Percentiles rank a stretch among this genome's conserved stretches.
phyloP scores from a whole-genome alignment of 106 monocot species.

The Amphibolis antarctica region DNA sequence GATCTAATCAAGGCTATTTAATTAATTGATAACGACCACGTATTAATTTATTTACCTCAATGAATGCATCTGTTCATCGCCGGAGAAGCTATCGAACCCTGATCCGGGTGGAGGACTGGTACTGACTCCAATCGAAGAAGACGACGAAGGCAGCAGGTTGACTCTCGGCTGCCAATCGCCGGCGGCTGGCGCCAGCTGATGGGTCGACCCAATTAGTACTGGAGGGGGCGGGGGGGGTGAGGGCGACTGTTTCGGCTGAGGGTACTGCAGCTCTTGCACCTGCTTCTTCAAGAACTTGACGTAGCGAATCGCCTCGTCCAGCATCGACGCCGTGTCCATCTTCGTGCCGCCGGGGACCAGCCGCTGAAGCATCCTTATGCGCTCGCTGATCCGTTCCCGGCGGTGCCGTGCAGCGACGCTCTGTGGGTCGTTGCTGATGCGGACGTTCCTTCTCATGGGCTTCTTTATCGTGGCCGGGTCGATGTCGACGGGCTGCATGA shows the following conservation, averaged over 20 bases:
- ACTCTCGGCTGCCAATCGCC: background rate
- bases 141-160: background rate
- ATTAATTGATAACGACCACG: too few species aligned
- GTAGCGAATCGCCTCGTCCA: slow-evolving; percentile 68
- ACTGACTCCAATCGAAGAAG: background rate
- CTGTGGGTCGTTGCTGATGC: slow-evolving; percentile 78
- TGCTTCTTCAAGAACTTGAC: slow-evolving; percentile 51
- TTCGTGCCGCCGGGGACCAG: slow-evolving; percentile 72
- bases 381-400: slow-evolving; percentile 61
- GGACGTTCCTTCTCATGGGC: slow-evolving; percentile 56
- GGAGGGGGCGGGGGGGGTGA: background rate
- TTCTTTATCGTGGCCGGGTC: slow-evolving; percentile 62
- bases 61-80: background rate
- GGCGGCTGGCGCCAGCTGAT: background rate
- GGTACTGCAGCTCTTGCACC: slow-evolving; percentile 15
- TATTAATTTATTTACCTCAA: too few species aligned
- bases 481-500: slow-evolving; percentile 83
- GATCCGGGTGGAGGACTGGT: background rate
- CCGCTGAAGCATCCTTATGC: slow-evolving; percentile 60
- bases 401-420: slow-evolving; percentile 69
- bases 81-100: slow-evolving; percentile 3
- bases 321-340: slow-evolving; percentile 82
- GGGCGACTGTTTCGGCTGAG: background rate
- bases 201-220: background rate
- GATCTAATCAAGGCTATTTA: too few species aligned